These are phyloP conservation scores for Sistotremastrum niveocremeum DNA, from an alignment of 768 basidiomycete species.

Conservation along the genomic window DNA sequence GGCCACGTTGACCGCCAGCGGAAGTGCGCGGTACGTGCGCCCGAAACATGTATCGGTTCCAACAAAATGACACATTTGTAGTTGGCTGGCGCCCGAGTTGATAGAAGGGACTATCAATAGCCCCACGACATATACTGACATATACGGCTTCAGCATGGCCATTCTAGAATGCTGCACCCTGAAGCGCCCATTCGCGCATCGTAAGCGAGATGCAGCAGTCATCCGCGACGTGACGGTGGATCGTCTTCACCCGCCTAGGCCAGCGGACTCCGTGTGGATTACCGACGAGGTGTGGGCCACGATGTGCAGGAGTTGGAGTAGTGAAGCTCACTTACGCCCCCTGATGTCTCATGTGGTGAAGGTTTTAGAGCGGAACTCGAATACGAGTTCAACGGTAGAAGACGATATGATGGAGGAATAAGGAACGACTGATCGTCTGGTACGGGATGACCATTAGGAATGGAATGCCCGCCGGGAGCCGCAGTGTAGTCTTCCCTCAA, in stretches of 20 bases:
- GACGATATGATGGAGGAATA: too few species aligned
- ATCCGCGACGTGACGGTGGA: slow-evolving; percentile 28
- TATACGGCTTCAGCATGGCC: slow-evolving; percentile 49
- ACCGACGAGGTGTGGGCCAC: slow-evolving; percentile 34
- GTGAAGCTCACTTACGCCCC: slow-evolving; percentile 2
- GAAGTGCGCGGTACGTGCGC: slow-evolving; percentile 24
- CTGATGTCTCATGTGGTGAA: neutral
- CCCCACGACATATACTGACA: slow-evolving; percentile 36
- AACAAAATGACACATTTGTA: too few species aligned
- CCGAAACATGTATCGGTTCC: too few species aligned
- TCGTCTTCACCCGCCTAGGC: slow-evolving; percentile 28
- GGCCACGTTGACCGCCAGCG: slow-evolving; percentile 27
- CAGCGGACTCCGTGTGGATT: slow-evolving; percentile 27
- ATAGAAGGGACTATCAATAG: slow-evolving; percentile 28
- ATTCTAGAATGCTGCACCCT: slow-evolving; percentile 44
- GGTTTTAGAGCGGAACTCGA: too few species aligned
- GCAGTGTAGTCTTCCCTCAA: too few species aligned
- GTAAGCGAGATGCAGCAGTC: slow-evolving; percentile 36
- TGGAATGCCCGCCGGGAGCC: too few species aligned
- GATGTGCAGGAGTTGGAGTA: slow-evolving; percentile 34
- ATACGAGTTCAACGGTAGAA: too few species aligned
- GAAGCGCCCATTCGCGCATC: slow-evolving; percentile 36
- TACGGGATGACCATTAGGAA: too few species aligned
- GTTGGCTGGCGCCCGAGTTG: slow-evolving; percentile 49
- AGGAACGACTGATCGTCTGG: too few species aligned